Conservation (phyloP, 257 asterid species). For the Parsonsia alboflavescens region DNA sequence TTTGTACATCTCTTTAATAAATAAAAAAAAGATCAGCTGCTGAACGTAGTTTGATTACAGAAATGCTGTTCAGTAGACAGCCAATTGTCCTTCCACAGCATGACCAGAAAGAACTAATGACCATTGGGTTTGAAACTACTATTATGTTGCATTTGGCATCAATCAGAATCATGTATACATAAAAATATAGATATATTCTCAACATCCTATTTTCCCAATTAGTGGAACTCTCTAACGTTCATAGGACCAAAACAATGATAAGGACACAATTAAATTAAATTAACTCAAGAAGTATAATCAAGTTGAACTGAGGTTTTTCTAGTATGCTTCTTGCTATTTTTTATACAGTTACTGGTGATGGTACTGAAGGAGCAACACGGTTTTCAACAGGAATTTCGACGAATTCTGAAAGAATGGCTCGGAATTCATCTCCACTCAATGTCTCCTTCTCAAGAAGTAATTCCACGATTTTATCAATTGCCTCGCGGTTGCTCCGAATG, state of each 20-base stretch:
- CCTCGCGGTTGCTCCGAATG: slow-evolving; percentile 78
- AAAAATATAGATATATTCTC: background rate
- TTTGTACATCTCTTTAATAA: too few relatives aligned
- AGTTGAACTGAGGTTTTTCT: slow-evolving; percentile 3
- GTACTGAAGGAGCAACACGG: slow-evolving; percentile 45
- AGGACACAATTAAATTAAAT: slow-evolving; percentile 19
- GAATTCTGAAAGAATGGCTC: slow-evolving; percentile 77
- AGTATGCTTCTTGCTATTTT: slow-evolving; percentile 21
- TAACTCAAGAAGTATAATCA: slow-evolving; percentile 16
- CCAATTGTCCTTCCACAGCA: background rate
- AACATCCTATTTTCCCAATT: background rate
- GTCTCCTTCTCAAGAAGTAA: slow-evolving; percentile 94
- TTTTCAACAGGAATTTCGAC: slow-evolving; percentile 79
- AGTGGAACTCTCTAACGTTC: slow-evolving; percentile 1
- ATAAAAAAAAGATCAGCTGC: too few relatives aligned
- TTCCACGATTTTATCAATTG: slow-evolving; percentile 87
- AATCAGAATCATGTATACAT: background rate
- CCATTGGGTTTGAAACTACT: background rate
- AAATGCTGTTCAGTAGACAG: background rate
- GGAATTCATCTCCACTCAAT: slow-evolving; percentile 82
- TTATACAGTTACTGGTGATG: slow-evolving; percentile 54
- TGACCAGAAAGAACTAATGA: background rate
- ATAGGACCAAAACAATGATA: slow-evolving; percentile 2
- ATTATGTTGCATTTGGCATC: background rate
- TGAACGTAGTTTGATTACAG: background rate